Conservation (phyloP, 495 filamentous ascomycete species). For the Daldinia decipiens region DNA sequence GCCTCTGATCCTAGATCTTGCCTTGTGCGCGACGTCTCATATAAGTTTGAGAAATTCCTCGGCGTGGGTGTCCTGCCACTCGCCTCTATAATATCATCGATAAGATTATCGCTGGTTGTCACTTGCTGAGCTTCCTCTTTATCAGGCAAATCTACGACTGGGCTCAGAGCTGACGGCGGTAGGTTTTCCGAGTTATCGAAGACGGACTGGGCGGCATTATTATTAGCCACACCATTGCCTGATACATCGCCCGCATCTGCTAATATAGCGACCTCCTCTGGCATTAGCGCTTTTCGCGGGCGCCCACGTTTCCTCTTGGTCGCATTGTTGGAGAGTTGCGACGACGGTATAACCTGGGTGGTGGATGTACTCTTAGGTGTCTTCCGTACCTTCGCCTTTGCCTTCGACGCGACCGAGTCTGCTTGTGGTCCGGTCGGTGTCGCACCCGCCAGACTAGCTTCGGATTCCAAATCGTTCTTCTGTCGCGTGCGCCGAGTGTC, state of each 20-base stretch:
- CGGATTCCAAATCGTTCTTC: conserved; percentile 39
- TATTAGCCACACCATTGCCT: conserved; percentile 12
- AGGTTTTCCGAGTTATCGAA: conserved; percentile 10
- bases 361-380: conserved; percentile 37
- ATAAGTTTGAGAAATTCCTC: conserved; percentile 19
- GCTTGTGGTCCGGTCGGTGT: conserved; percentile 16
- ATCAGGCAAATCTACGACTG: not conserved
- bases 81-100: conserved; percentile 25
- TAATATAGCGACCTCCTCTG: conserved; percentile 43
- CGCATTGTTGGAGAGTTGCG: conserved; percentile 34
- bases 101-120: conserved; percentile 45
- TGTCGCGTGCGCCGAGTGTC: conserved; percentile 35
- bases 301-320: conserved; percentile 46
- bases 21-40: not conserved
- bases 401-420: conserved; percentile 45
- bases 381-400: conserved; percentile 43
- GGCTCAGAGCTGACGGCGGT: not conserved
- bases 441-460: conserved; percentile 27
- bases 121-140: conserved; percentile 18
- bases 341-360: conserved; percentile 36
- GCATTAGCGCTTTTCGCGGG: conserved; percentile 41
- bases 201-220: not conserved
- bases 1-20: conserved; percentile 19
- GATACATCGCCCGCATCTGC: conserved; percentile 28
- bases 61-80: conserved; percentile 28